A percentile compares a stretch with the other conserved stretches of the same genome.
Conservation (phyloP, 140 eudicot genomes). For the Oenanthe javanica region DNA sequence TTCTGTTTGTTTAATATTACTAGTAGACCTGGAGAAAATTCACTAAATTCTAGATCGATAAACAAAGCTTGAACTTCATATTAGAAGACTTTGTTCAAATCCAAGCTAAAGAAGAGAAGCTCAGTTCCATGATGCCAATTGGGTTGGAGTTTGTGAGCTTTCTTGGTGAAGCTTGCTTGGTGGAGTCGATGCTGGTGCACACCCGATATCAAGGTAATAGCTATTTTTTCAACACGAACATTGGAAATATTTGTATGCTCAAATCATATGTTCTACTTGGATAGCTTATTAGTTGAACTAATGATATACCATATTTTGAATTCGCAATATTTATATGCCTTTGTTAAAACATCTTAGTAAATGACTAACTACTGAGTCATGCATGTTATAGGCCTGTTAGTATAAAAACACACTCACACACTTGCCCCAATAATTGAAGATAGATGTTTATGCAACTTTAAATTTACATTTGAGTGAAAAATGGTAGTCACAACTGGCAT, state of each 20-base stretch:
- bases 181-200: not conserved
- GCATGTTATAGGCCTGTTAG: conserved; percentile 1
- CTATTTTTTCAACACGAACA: not conserved
- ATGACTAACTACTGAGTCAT: not conserved
- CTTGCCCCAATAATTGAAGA: not conserved
- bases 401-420: not conserved
- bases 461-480: not conserved
- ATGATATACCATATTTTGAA: not conserved
- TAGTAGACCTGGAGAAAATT: too few species aligned
- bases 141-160: not conserved
- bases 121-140: not conserved
- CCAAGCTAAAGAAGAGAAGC: too few species aligned
- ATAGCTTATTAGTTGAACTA: not conserved
- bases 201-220: not conserved
- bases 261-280: not conserved
- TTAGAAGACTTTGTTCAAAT: too few species aligned
- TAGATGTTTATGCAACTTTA: not conserved
- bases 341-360: not conserved
- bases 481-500: not conserved
- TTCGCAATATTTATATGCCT: not conserved
- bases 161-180: not conserved
- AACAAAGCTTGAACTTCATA: too few species aligned
- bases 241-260: not conserved
- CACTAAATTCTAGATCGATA: too few species aligned
- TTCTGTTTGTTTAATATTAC: too few species aligned